Evolutionary conservation across 441 rosid species (phyloP).

Genomic region (Adansonia madagascariensis): DNA sequence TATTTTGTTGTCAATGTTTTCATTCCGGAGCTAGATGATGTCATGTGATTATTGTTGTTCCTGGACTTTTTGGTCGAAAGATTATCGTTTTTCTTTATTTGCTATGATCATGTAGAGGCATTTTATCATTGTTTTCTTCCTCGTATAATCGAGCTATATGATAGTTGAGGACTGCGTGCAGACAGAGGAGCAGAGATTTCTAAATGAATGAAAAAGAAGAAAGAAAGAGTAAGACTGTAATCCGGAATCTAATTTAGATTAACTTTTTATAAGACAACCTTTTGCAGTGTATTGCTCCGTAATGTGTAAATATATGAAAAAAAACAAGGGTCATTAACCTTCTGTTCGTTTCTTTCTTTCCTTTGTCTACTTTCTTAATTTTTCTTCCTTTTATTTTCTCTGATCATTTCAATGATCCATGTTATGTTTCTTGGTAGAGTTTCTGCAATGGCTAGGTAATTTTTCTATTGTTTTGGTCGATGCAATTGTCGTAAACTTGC

Average conservation of each 20-base stretch:
- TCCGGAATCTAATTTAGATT: background rate
- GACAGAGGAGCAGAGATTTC: slow-evolving; percentile 9
- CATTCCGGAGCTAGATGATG: background rate
- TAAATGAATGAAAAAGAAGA: background rate
- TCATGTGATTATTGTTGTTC: background rate
- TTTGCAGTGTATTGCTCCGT: background rate
- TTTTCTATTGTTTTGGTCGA: background rate
- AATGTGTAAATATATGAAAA: background rate
- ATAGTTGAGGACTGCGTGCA: background rate
- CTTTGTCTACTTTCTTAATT: background rate
- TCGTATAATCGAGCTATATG: background rate
- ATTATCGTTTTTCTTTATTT: background rate
- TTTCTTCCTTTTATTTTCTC: background rate
- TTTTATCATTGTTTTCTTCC: slow-evolving; percentile 1
- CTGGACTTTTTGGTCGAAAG: background rate
- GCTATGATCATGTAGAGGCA: slow-evolving; percentile 1
- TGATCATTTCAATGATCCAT: background rate
- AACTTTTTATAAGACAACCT: background rate
- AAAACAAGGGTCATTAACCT: background rate
- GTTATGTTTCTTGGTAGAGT: background rate
- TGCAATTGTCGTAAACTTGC: background rate
- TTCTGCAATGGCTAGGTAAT: background rate
- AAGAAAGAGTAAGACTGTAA: background rate
- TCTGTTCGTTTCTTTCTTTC: background rate
- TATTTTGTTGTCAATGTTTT: background rate